Evolutionary conservation across 306 rosid species (phyloP).

Genomic region (Cucurbita pepo): DNA sequence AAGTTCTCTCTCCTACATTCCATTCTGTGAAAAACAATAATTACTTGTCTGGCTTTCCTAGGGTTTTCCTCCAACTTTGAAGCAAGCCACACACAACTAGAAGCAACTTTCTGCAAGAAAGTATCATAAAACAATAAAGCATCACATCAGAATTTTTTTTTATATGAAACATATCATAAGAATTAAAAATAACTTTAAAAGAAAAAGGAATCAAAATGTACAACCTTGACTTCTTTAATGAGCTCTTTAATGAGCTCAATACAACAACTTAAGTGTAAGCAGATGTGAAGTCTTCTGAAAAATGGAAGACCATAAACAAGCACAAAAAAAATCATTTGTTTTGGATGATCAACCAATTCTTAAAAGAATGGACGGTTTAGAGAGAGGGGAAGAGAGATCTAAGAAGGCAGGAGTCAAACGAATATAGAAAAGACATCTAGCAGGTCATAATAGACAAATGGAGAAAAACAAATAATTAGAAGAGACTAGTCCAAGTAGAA

Average conservation of each 20-base stretch:
- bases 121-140: not conserved
- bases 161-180: not conserved
- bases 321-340: not conserved
- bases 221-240: not conserved
- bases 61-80: slow-evolving; percentile 89
- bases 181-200: not conserved
- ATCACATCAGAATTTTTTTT: not conserved
- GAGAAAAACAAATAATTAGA: not conserved
- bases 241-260: not conserved
- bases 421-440: not conserved
- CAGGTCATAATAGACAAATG: not conserved
- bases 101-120: slow-evolving; percentile 79
- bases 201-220: not conserved
- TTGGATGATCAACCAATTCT: not conserved
- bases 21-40: slow-evolving; percentile 85
- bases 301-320: not conserved
- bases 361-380: not conserved
- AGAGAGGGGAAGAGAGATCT: not conserved
- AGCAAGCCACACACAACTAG: slow-evolving; percentile 95
- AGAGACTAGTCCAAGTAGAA: not conserved
- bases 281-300: not conserved
- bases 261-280: not conserved
- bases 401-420: not conserved
- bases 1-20: slow-evolving; percentile 88
- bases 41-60: slow-evolving; percentile 81